These are phyloP conservation scores for Cardiospermum halicacabum DNA, from an alignment of 345 rosid species.

Conservation along the genomic window DNA sequence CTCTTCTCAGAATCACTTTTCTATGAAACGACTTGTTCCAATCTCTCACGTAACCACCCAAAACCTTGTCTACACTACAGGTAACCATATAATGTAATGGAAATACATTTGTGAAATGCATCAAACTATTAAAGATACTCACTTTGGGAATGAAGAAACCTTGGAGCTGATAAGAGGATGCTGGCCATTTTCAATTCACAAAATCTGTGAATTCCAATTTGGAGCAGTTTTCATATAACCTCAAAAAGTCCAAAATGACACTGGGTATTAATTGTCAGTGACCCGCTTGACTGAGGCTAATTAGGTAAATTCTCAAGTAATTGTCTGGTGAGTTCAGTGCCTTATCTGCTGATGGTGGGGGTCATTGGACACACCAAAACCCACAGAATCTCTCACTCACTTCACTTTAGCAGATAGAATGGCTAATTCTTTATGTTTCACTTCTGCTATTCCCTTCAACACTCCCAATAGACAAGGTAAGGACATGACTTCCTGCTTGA, in stretches of 20 bases:
- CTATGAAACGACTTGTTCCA: conserved; percentile 37
- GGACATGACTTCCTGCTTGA: not conserved
- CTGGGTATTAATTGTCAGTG: not conserved
- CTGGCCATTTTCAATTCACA: conserved; percentile 40
- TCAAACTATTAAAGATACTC: conserved; percentile 2
- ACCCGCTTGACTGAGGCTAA: conserved; percentile 22
- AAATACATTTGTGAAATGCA: not conserved
- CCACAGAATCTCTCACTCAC: conserved; percentile 2
- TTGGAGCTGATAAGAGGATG: conserved; percentile 29
- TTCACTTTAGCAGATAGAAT: conserved; percentile 15
- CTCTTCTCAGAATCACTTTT: conserved; percentile 20
- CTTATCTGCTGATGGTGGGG: conserved; percentile 31
- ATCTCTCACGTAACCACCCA: conserved; percentile 21
- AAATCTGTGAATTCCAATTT: too few species aligned
- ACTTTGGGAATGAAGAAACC: conserved; percentile 36
- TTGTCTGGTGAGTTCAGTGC: conserved; percentile 12
- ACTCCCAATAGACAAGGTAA: conserved; percentile 40
- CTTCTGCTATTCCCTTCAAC: conserved; percentile 31
- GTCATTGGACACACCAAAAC: conserved; percentile 13
- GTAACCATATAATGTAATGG: not conserved
- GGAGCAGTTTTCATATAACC: too few species aligned
- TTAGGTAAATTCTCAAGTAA: conserved; percentile 13
- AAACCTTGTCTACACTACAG: conserved; percentile 33
- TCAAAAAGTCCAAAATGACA: not conserved
- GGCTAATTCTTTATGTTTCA: conserved; percentile 35